Evolutionary conservation across 2,329 filamentous ascomycete species (phyloP).

Genomic region (Bipolaris gigantea): DNA sequence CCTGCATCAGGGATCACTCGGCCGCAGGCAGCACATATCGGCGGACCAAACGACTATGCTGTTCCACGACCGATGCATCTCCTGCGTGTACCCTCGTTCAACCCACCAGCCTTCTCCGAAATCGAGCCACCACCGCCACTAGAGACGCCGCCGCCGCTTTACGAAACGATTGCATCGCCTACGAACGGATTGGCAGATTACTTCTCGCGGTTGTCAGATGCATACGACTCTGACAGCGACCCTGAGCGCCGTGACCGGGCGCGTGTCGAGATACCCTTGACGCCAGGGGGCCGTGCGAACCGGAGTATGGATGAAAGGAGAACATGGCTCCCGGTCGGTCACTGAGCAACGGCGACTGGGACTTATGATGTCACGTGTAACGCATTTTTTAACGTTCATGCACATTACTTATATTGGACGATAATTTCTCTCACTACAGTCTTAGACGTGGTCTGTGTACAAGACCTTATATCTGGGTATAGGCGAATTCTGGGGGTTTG

Average conservation of each 20-base stretch:
- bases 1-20: conserved; percentile 51
- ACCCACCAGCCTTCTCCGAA: conserved; percentile 83
- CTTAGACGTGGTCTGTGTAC: conserved; percentile 4
- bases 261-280: conserved; percentile 62
- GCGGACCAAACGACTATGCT: conserved; percentile 50
- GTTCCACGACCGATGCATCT: conserved; percentile 78
- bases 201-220: conserved; percentile 74
- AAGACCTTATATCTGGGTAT: background rate
- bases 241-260: conserved; percentile 45
- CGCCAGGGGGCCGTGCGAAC: conserved; percentile 63
- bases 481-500: background rate
- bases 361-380: conserved; percentile 36
- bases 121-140: conserved; percentile 74
- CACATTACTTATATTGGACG: conserved; percentile 10
- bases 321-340: conserved; percentile 55
- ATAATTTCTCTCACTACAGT: background rate
- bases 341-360: conserved; percentile 19
- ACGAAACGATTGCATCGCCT: conserved; percentile 76
- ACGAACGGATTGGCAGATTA: conserved; percentile 79
- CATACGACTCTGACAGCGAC: conserved; percentile 63
- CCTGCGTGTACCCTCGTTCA: conserved; percentile 79
- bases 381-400: conserved; percentile 14
- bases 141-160: conserved; percentile 81
- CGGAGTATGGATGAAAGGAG: conserved; percentile 66
- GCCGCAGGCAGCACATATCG: conserved; percentile 51